A percentile compares a stretch with the other conserved stretches of the same genome.
Evolutionary conservation across 225 moss, liverwort and hornwort genomes (phyloP).

Genomic region (Sphagnum tenellum): DNA sequence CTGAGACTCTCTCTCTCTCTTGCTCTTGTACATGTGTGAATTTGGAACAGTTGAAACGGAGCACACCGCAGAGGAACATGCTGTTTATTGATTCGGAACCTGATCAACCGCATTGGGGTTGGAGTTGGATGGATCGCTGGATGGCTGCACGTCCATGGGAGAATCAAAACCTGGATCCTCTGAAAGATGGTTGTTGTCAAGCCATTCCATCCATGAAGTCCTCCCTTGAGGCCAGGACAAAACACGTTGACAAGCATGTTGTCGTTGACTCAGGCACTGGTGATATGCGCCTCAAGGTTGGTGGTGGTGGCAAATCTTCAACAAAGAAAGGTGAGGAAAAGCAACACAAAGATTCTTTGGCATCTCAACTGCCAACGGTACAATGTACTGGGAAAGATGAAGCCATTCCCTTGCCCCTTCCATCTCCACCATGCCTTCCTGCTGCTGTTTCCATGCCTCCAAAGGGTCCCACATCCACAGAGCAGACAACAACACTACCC

Average conservation of each 20-base stretch:
- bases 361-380: too few species aligned
- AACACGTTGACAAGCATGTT: constrained; percentile 15
- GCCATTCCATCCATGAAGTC: constrained; percentile 54
- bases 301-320: too few species aligned
- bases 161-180: constrained; percentile 42
- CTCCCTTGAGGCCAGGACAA: constrained; percentile 48
- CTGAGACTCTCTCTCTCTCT: too few species aligned
- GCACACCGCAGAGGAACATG: constrained; percentile 62
- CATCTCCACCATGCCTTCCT: constrained; percentile 36
- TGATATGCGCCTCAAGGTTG: constrained; percentile 34
- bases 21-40: too few species aligned
- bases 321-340: too few species aligned
- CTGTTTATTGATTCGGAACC: constrained; percentile 86
- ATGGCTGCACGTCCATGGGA: constrained; percentile 99
- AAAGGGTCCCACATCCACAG: too few species aligned
- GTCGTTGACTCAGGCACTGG: constrained; percentile 11
- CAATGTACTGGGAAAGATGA: too few species aligned
- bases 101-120: constrained; percentile 96
- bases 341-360: too few species aligned
- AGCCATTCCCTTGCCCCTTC: constrained; percentile 47
- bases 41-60: constrained; percentile 56
- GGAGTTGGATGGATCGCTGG: constrained; percentile 99
- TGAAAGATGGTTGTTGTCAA: constrained; percentile 28
- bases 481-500: too few species aligned
- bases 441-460: neutral